A percentile compares a stretch with the other conserved stretches of the same genome.
Evolutionary conservation across 2,329 filamentous ascomycete genomes (phyloP).

Genomic region (Stagonosporopsis chrysanthemi): DNA sequence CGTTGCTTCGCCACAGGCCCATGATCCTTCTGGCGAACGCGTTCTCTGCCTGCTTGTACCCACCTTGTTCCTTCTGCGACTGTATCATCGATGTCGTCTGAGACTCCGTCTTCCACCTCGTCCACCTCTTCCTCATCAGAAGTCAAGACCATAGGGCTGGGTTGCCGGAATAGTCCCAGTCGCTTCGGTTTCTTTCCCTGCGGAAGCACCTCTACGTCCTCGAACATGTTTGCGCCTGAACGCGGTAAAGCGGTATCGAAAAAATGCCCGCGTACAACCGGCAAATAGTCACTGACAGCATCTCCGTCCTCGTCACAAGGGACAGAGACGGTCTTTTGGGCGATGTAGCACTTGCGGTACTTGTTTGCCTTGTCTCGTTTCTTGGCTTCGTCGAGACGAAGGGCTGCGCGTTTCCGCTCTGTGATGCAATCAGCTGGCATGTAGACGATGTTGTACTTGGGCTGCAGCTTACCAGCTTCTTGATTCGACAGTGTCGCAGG

Average conservation of each 20-base stretch:
- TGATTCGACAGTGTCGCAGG: not conserved
- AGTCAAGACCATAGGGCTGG: not conserved
- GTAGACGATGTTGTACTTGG: no score
- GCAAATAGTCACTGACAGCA: not conserved
- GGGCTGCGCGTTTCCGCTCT: not conserved
- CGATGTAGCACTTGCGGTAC: slow-evolving; percentile 26
- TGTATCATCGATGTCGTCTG: not conserved
- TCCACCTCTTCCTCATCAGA: not conserved
- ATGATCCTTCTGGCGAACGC: no score
- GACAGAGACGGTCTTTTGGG: slow-evolving; percentile 13
- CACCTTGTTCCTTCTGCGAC: not conserved
- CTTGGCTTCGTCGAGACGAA: not conserved
- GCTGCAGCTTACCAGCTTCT: not conserved
- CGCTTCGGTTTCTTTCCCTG: not conserved
- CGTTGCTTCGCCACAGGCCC: not conserved
- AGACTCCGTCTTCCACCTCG: not conserved
- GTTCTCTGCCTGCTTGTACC: not conserved
- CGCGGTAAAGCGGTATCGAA: slow-evolving; percentile 21
- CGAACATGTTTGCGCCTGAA: slow-evolving; percentile 24
- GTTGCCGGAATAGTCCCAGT: not conserved
- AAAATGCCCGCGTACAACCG: slow-evolving; percentile 5
- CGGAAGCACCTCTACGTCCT: slow-evolving; percentile 11
- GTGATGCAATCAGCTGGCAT: not conserved
- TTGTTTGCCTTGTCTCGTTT: slow-evolving; percentile 5
- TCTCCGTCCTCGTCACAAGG: slow-evolving; percentile 18